These are phyloP conservation scores for Pythium phragmiticola DNA, from an alignment of 352 stramenopile genomes.

Conservation along the genomic window DNA sequence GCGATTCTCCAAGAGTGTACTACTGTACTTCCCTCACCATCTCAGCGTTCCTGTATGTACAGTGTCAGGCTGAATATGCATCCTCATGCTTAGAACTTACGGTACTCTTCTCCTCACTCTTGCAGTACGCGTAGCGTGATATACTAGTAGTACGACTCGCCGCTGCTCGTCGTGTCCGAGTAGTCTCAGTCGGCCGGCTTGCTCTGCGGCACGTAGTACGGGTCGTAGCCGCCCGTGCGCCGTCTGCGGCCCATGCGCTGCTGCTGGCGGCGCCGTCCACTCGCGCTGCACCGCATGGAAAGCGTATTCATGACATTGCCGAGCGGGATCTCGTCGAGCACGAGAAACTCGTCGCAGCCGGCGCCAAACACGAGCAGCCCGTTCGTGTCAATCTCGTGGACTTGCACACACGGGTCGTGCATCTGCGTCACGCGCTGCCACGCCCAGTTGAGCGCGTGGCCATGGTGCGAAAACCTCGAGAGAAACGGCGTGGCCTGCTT, in stretches of 20 bases:
- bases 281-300: not conserved
- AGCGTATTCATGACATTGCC: not conserved
- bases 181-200: not conserved
- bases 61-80: not conserved
- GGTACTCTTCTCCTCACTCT: too few relatives aligned
- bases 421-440: not conserved
- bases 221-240: not conserved
- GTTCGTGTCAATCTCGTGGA: not conserved
- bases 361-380: not conserved
- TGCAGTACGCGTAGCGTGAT: not conserved
- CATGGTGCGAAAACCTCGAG: not conserved
- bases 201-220: not conserved
- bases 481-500: not conserved
- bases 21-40: too few relatives aligned
- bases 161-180: not conserved
- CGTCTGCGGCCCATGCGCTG: not conserved
- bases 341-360: not conserved
- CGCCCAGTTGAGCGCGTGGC: not conserved
- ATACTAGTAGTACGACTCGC: not conserved
- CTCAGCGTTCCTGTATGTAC: too few relatives aligned
- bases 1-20: too few relatives aligned
- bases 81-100: not conserved
- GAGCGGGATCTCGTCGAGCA: conserved; percentile 7
- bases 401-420: not conserved
- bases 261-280: not conserved